Base-by-base conservation (phyloP, 345 rosid species). In the Murraya koenigii region DNA sequence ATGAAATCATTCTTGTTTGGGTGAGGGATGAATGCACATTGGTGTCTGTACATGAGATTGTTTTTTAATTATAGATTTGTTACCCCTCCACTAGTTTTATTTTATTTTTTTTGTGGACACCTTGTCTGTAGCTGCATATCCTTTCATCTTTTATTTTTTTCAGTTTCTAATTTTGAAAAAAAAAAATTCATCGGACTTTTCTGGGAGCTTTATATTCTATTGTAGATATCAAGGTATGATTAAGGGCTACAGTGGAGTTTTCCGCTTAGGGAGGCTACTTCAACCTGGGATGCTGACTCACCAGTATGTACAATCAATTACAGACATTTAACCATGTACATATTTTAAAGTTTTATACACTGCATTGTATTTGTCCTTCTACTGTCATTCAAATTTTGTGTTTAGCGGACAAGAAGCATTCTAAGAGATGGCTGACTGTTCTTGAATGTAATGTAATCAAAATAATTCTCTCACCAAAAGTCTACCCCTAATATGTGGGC, bases 211-310 rank as follows among this genome's bases (percentile, higher is more conserved):
- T 68, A 59, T 79, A 54, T 72, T 78, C 28, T 67, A 17, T 71
- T 78, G 83, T 89, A 94, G 99, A 15, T 96, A 92, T 82, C 98
- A 94, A 86, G 97, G 97, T 38, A 91, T 94, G 98, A 77, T 87
- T 64, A 94, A 96, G 83, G 92, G 97, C 77, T 96, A 96, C 59
- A 94, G 97, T 33, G 98, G 99, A 69, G 91, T 94, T 80, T 90
- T 96, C 84, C 94, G 98, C 62, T 84, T 96, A 77, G 99, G 99
- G 98, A 96, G 91, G 97, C 99, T 71, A 94, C 98, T 75, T 94
- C 97, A 80, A 94, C 97, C 77, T 87, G 90, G 90, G 99, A 94
- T 69, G 97, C 99, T n/a, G 97, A 94, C 82, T 96, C 99, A 38
- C 97, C 97, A 2, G 99, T 94, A 78, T 78, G 94, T 80, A 54